A percentile compares a stretch with the other conserved stretches of the same genome.
Conservation (phyloP, 257 asterid species). For the Eucommia ulmoides region DNA sequence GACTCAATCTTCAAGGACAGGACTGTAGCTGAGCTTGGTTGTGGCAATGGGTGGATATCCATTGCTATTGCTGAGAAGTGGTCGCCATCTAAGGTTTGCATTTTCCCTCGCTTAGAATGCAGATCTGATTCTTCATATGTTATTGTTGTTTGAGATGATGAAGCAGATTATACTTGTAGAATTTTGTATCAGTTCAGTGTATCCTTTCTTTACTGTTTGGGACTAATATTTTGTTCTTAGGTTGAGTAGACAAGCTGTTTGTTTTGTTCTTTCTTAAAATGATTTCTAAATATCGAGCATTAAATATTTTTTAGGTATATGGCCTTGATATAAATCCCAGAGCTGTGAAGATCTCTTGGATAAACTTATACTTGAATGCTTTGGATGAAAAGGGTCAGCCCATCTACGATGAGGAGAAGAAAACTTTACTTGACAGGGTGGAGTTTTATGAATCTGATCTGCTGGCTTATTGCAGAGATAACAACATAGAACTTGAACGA, state of each 20-base stretch:
- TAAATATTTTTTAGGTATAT: conserved; percentile 62
- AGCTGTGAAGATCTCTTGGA: conserved; percentile 95
- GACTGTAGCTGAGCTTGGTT: conserved; percentile 92
- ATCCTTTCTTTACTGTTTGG: too few relatives aligned
- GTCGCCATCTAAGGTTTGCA: conserved; percentile 66
- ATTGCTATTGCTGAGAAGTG: conserved; percentile 96
- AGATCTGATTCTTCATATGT: too few relatives aligned
- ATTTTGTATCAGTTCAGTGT: too few relatives aligned
- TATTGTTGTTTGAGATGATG: too few relatives aligned
- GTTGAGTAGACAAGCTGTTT: too few relatives aligned
- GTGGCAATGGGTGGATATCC: conserved; percentile 99
- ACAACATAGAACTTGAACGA: conserved; percentile 82
- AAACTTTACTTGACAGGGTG: conserved; percentile 84
- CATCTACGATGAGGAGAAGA: conserved; percentile 69
- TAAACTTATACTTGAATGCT: conserved; percentile 90
- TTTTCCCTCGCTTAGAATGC: conserved; percentile 10
- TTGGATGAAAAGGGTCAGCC: conserved; percentile 82
- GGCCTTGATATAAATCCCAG: conserved; percentile 99
- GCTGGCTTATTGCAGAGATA: conserved; percentile 83
- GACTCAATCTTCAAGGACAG: conserved; percentile 87
- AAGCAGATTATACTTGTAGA: too few relatives aligned
- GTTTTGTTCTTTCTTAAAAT: too few relatives aligned
- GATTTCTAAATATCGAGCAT: too few relatives aligned
- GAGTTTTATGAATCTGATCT: conserved; percentile 92
- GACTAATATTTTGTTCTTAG: too few relatives aligned